phyloP scores from a whole-genome alignment of 2,329 filamentous ascomycete genomes.

The Scytalidium sp. region DNA sequence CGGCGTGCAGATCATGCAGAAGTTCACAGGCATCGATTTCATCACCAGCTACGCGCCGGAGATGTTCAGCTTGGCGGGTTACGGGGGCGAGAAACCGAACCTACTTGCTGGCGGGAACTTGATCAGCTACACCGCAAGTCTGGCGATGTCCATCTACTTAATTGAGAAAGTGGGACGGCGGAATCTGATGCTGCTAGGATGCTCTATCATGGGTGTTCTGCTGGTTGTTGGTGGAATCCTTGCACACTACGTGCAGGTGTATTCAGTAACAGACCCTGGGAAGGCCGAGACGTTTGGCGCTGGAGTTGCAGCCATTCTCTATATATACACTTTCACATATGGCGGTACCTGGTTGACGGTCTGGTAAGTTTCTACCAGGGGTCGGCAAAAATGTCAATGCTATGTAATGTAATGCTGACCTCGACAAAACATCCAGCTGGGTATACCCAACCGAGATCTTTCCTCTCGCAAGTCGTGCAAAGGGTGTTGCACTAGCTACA shows the following conservation, averaged over 20 bases:
- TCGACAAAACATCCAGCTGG: slow-evolving; percentile 39
- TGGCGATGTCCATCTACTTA: slow-evolving; percentile 62
- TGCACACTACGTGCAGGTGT: slow-evolving; percentile 1
- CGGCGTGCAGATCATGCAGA: slow-evolving; percentile 64
- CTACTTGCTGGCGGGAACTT: slow-evolving; percentile 30
- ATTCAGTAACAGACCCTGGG: slow-evolving; percentile 1
- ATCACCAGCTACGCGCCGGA: slow-evolving; percentile 52
- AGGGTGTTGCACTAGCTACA: slow-evolving; percentile 60
- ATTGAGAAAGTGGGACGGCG: slow-evolving; percentile 64
- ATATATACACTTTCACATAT: slow-evolving; percentile 1
- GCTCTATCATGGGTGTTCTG: slow-evolving; percentile 16
- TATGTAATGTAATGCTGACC: background rate
- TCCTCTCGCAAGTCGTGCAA: slow-evolving; percentile 64
- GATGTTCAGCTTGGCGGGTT: slow-evolving; percentile 64
- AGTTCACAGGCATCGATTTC: slow-evolving; percentile 59
- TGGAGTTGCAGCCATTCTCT: slow-evolving; percentile 6
- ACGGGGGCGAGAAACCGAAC: slow-evolving; percentile 52
- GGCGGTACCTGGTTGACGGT: slow-evolving; percentile 5
- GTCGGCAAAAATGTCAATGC: no score
- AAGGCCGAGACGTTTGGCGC: slow-evolving; percentile 5
- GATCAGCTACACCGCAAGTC: slow-evolving; percentile 61
- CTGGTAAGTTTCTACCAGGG: slow-evolving; percentile 7
- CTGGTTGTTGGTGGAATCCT: slow-evolving; percentile 19
- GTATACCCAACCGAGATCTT: slow-evolving; percentile 71
- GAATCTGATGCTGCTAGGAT: slow-evolving; percentile 24